phyloP scores from a whole-genome alignment of 768 basidiomycete species.

The Chlorophyllum brunneum region DNA sequence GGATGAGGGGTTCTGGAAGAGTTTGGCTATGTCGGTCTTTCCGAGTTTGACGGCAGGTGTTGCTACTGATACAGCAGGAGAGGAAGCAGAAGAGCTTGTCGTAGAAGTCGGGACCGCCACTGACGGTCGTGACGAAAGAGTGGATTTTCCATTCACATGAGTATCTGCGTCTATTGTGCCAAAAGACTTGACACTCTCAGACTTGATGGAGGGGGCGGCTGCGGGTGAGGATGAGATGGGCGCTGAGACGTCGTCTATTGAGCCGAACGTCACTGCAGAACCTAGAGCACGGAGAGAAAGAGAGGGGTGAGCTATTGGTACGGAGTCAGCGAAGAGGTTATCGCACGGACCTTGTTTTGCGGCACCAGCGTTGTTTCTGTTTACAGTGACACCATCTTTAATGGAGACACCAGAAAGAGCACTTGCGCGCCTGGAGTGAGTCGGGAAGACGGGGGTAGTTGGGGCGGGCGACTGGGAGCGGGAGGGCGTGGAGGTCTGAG shows the following conservation, averaged over 20 bases:
- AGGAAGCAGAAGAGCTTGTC: slow-evolving; percentile 33
- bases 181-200: slow-evolving; percentile 77
- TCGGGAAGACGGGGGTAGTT: slow-evolving; percentile 42
- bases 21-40: slow-evolving; percentile 54
- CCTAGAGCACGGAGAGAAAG: slow-evolving; percentile 30
- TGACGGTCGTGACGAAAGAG: slow-evolving; percentile 39
- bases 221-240: slow-evolving; percentile 84
- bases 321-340: slow-evolving; percentile 7
- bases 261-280: slow-evolving; percentile 81
- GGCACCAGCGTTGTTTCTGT: slow-evolving; percentile 59
- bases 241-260: slow-evolving; percentile 77
- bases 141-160: slow-evolving; percentile 62
- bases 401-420: slow-evolving; percentile 65
- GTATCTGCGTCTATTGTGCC: slow-evolving; percentile 58
- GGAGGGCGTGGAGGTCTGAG: slow-evolving; percentile 58
- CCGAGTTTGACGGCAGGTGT: slow-evolving; percentile 33
- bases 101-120: slow-evolving; percentile 22
- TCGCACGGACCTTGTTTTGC: slow-evolving; percentile 59
- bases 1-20: slow-evolving; percentile 58
- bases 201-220: slow-evolving; percentile 59
- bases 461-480: slow-evolving; percentile 79
- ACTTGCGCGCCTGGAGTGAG: slow-evolving; percentile 80
- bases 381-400: slow-evolving; percentile 77
- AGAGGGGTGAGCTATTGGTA: slow-evolving; percentile 12
- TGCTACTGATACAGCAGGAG: slow-evolving; percentile 31